Conservation (phyloP, 1,284 basidiomycete species). For the Apiotrichum gamsii region DNA sequence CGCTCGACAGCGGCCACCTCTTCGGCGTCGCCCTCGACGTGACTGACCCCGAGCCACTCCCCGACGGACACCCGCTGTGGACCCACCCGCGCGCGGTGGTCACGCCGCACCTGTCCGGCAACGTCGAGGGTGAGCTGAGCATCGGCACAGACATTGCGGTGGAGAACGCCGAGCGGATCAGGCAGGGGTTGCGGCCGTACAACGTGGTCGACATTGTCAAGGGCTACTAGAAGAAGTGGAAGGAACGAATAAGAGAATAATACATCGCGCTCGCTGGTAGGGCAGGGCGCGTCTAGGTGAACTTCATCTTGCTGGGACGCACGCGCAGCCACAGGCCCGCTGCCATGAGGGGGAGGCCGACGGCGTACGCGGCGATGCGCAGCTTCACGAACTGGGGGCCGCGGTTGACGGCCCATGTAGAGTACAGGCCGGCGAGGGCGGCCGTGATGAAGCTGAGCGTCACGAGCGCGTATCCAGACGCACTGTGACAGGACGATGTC, state of each 20-base stretch:
- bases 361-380: conserved; percentile 33
- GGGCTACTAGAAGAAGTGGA: conserved; percentile 25
- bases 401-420: conserved; percentile 26
- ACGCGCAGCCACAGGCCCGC: conserved; percentile 30
- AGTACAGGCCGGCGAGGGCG: conserved; percentile 37
- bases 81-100: conserved; percentile 35
- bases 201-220: conserved; percentile 32
- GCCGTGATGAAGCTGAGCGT: conserved; percentile 35
- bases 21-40: conserved; percentile 41
- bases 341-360: conserved; percentile 35
- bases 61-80: conserved; percentile 29
- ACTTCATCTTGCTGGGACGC: conserved; percentile 34
- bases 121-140: conserved; percentile 34
- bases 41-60: conserved; percentile 42
- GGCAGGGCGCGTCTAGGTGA: conserved; percentile 4
- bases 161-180: conserved; percentile 34
- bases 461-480: conserved; percentile 41
- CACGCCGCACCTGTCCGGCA: conserved; percentile 35
- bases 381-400: conserved; percentile 5
- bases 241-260: no score
- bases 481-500: conserved; percentile 15
- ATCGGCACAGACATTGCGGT: conserved; percentile 40
- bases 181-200: conserved; percentile 21
- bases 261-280: background rate
- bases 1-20: conserved; percentile 25